Conservation (phyloP, 1,284 basidiomycete genomes). For the Xerocomus nothofagi region DNA sequence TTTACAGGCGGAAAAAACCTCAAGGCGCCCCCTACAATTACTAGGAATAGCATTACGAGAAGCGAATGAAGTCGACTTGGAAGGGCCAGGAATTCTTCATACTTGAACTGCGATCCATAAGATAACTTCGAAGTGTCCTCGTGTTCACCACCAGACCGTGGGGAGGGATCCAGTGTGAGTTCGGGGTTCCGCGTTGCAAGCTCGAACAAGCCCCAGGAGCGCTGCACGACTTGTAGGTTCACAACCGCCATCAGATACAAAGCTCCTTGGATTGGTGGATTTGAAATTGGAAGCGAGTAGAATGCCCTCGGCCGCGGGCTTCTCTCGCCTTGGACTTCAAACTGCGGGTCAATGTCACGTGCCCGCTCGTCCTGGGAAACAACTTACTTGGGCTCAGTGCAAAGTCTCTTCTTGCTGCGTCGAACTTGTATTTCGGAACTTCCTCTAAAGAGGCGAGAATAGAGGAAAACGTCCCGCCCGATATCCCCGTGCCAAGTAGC, state of each 20-base stretch:
- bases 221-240: conserved; percentile 73
- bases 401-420: conserved; percentile 42
- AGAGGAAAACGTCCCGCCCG: conserved; percentile 71
- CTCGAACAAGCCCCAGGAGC: conserved; percentile 75
- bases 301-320: conserved; percentile 41
- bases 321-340: conserved; percentile 43
- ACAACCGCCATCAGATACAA: conserved; percentile 62
- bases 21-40: conserved; percentile 18
- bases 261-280: conserved; percentile 50
- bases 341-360: conserved; percentile 5
- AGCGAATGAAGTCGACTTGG: conserved; percentile 45
- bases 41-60: conserved; percentile 28
- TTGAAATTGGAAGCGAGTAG: conserved; percentile 50
- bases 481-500: conserved; percentile 50
- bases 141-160: conserved; percentile 8
- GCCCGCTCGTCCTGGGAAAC: background rate
- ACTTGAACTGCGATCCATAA: conserved; percentile 70
- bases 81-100: conserved; percentile 67
- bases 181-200: conserved; percentile 25
- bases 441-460: conserved; percentile 50
- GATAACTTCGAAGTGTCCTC: conserved; percentile 25
- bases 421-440: conserved; percentile 42
- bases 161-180: conserved; percentile 12
- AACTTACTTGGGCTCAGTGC: conserved; percentile 57
- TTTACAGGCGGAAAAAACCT: conserved; percentile 28